Conservation (phyloP, 805 yeast species). For the Kluyveromyces aestuarii region DNA sequence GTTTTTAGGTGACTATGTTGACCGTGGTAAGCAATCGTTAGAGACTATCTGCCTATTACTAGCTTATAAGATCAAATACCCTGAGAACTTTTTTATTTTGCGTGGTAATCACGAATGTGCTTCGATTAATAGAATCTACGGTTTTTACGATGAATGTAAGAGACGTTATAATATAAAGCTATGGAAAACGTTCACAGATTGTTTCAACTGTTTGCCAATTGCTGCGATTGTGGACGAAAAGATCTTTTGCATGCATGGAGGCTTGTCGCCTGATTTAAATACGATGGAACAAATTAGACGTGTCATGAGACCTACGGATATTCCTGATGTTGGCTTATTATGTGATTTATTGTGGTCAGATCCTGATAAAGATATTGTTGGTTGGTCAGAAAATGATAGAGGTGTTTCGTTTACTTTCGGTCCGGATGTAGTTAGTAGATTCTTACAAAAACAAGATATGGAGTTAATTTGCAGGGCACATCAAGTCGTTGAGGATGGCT, state of each 20-base stretch:
- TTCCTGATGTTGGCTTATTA: conserved; percentile 93
- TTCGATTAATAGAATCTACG: conserved; percentile 93
- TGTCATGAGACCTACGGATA: conserved; percentile 98
- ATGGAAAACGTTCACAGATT: conserved; percentile 98
- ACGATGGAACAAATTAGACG: conserved; percentile 98
- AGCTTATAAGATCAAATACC: conserved; percentile 96
- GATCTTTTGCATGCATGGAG: conserved; percentile 99
- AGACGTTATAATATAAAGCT: conserved; percentile 96
- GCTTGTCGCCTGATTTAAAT: conserved; percentile 92
- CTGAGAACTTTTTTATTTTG: conserved; percentile 92
- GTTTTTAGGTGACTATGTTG: conserved; percentile 95
- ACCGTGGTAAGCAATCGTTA: conserved; percentile 94
- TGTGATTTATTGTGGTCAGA: conserved; percentile 98
- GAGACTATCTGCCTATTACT: conserved; percentile 91
- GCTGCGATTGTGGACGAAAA: conserved; percentile 98
- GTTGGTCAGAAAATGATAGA: conserved; percentile 98
- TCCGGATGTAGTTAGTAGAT: conserved; percentile 96
- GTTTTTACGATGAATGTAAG: conserved; percentile 97
- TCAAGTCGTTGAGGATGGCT: conserved; percentile 98
- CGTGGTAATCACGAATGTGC: conserved; percentile 99
- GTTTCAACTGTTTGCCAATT: conserved; percentile 96
- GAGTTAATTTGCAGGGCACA: conserved; percentile 97
- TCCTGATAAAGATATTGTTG: conserved; percentile 96
- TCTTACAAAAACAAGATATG: conserved; percentile 94
- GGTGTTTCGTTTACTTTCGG: conserved; percentile 99